Evolutionary conservation across 1,284 basidiomycete species (phyloP).

Genomic region (Erythrobasidium hasegawianum): DNA sequence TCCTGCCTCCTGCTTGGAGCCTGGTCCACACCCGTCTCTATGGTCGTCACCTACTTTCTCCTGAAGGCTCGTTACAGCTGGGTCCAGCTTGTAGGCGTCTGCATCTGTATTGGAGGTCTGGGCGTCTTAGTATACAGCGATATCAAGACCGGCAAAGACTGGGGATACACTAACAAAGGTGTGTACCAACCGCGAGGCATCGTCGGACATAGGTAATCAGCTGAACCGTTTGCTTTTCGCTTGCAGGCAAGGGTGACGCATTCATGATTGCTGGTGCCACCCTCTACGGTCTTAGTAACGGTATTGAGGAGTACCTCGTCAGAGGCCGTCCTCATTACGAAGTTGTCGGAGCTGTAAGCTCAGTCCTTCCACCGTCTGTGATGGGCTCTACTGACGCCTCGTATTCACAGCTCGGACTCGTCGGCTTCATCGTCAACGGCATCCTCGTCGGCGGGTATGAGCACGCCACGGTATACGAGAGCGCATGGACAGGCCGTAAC

Average conservation of each 20-base stretch:
- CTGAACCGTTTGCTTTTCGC: too few relatives aligned
- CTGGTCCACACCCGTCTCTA: slow-evolving; percentile 80
- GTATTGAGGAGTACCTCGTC: slow-evolving; percentile 80
- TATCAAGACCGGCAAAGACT: slow-evolving; percentile 43
- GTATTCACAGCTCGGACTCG: slow-evolving; percentile 79
- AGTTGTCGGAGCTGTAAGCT: slow-evolving; percentile 35
- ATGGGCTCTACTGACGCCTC: neutral
- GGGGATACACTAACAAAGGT: slow-evolving; percentile 30
- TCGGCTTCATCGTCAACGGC: slow-evolving; percentile 71
- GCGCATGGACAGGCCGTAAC: slow-evolving; percentile 66
- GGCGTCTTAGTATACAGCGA: slow-evolving; percentile 54
- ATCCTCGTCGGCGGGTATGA: slow-evolving; percentile 69
- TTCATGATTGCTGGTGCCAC: slow-evolving; percentile 76
- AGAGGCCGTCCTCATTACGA: slow-evolving; percentile 73
- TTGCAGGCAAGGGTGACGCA: slow-evolving; percentile 68
- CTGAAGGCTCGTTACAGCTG: slow-evolving; percentile 73
- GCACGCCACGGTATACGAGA: slow-evolving; percentile 61
- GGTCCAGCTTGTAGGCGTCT: slow-evolving; percentile 68
- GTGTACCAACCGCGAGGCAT: neutral
- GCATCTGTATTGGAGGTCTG: slow-evolving; percentile 69
- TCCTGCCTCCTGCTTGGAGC: slow-evolving; percentile 82
- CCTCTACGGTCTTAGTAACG: slow-evolving; percentile 78
- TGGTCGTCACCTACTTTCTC: slow-evolving; percentile 75
- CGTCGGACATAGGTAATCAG: too few relatives aligned
- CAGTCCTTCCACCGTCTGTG: neutral